Percentiles rank a stretch among this genome's conserved stretches.
Conservation (phyloP, 2,329 filamentous ascomycete species). For the Ceratocystis diversiconidia region DNA sequence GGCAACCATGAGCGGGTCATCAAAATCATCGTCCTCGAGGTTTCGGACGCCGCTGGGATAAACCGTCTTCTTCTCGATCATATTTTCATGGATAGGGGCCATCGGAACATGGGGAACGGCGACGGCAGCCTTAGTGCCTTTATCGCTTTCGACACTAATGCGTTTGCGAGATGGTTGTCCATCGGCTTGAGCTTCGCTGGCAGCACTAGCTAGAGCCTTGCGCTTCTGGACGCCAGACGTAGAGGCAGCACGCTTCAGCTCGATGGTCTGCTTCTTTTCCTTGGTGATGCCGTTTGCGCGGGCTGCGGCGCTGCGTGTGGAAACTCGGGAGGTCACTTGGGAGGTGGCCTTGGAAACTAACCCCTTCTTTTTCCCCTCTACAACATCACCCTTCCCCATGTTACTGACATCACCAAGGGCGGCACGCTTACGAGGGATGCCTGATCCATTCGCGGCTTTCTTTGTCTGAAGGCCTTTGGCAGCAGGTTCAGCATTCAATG, state of each 20-base stretch:
- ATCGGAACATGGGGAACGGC: conserved; percentile 18
- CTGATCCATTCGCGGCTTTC: conserved; percentile 42
- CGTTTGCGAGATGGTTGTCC: conserved; percentile 46
- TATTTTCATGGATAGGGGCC: conserved; percentile 18
- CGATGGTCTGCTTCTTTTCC: conserved; percentile 48
- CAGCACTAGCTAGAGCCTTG: conserved; percentile 35
- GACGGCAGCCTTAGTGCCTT: conserved; percentile 24
- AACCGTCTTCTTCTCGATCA: conserved; percentile 23
- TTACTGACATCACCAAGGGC: conserved; percentile 94
- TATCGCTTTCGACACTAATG: conserved; percentile 35
- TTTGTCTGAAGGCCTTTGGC: conserved; percentile 53
- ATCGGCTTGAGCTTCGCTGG: conserved; percentile 12
- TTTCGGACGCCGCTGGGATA: conserved; percentile 37
- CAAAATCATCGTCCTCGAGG: conserved; percentile 73
- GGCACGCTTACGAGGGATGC: conserved; percentile 54
- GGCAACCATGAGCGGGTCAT: conserved; percentile 94
- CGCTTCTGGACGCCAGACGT: conserved; percentile 65
- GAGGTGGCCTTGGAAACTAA: conserved; percentile 61
- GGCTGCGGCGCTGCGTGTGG: conserved; percentile 41
- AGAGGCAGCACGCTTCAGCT: conserved; percentile 58
- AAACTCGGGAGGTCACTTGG: conserved; percentile 65
- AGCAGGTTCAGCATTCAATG: conserved; percentile 43
- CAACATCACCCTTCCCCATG: conserved; percentile 61
- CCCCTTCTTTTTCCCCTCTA: conserved; percentile 69
- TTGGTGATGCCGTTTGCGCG: conserved; percentile 52